Base-by-base conservation (phyloP, 2,329 filamentous ascomycete species). In the Colletotrichum liaoningense region DNA sequence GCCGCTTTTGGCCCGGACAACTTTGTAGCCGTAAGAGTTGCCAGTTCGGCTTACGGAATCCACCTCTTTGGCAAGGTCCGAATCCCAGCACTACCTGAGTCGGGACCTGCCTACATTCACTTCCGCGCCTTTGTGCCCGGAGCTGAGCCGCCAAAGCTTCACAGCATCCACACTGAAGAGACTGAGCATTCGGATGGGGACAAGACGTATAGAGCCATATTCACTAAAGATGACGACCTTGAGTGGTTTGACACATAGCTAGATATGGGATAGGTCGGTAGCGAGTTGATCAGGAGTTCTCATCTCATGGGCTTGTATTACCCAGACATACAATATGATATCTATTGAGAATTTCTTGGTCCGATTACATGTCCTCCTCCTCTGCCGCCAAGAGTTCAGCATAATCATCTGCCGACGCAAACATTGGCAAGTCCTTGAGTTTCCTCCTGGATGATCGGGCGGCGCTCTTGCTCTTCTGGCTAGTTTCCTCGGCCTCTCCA, bases 371-470 rank as follows among this genome's bases (percentile, higher is more conserved):
- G 22, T 91, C 91, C 75, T 92, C 91, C 64, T 97, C 94, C 75
- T 97, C 94, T 75, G 91, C 89, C 4, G 88, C 94, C 81, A 98
- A 84, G 84, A 98, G 88, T 78, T 93, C 93, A 19, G 95, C 96
- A 83, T 98, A 99, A 81, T 98, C 97, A 67, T 98, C 97, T 38
- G 89, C 93, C 38, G 94, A 97, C 24, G 97, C 97, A 86, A 99
- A 99, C 46, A 92, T 97, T 7, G 97, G 97, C 77, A 99, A 86
- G 76, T 91, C 91, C 89, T 95, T 98, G 82, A 98, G 87, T 86
- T 94, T 94, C 88, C 93, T 95, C 85, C 90, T 92, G 85, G 93
- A 94, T 81, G 90, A 88, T 88, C 76, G 81, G 74, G 79, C 80
- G n/a, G 80, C 80, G 76, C 86, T 85, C 76, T 83, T 83, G 24